Evolutionary conservation across 495 filamentous ascomycete species (phyloP).

Genomic region (Neurospora tetrasperma): DNA sequence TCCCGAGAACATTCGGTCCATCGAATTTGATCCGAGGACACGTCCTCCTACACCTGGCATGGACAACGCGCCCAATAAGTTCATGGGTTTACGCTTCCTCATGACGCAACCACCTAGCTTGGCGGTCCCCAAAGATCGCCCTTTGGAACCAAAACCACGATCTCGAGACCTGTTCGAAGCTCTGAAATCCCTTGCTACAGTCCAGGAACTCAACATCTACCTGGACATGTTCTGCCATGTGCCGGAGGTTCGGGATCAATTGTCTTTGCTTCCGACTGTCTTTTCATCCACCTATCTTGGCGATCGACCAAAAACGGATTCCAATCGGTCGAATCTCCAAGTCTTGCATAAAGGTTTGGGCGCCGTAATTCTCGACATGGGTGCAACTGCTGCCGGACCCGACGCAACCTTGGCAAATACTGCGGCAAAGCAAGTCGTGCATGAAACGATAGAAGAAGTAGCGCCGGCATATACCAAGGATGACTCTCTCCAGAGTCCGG

Average conservation of each 20-base stretch:
- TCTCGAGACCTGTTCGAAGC: not conserved
- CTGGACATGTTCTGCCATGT: not conserved
- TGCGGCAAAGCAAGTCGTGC: not conserved
- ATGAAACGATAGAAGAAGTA: not conserved
- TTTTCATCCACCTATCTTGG: not conserved
- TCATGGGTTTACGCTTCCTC: not conserved
- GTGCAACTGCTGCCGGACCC: no score
- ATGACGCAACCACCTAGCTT: not conserved
- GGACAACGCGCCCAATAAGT: not conserved
- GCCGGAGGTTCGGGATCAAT: not conserved
- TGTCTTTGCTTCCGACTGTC: not conserved
- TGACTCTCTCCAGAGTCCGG: not conserved
- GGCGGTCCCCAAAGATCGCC: not conserved
- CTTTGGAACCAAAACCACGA: not conserved
- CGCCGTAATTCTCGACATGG: no score
- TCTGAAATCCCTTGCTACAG: constrained; percentile 1
- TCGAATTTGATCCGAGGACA: not conserved
- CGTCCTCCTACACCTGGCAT: not conserved
- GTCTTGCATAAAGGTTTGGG: no score
- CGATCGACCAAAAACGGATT: not conserved
- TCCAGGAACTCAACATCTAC: not conserved
- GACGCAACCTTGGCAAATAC: not conserved
- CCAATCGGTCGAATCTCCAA: not conserved
- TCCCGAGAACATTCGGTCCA: not conserved
- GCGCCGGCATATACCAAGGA: constrained; percentile 3